Evolutionary conservation across 2,329 filamentous ascomycete genomes (phyloP).

Genomic region (Fusarium acutatum): DNA sequence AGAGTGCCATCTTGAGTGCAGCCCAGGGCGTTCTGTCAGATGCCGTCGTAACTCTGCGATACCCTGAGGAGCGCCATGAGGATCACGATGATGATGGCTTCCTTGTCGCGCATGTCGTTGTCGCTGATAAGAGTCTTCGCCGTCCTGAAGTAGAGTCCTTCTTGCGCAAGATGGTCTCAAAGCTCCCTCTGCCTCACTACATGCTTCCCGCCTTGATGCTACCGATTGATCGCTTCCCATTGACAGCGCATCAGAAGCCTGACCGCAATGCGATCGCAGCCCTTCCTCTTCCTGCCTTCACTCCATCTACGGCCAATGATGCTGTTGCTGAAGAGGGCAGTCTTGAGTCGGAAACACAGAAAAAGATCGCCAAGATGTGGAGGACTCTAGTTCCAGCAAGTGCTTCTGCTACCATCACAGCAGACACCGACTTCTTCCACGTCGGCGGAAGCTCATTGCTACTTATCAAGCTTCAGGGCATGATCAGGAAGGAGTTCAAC

Average conservation of each 20-base stretch:
- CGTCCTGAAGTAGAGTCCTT: neutral
- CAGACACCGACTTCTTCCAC: conserved; percentile 1
- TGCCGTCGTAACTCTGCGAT: neutral
- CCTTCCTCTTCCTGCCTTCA: neutral
- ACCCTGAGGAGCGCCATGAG: neutral
- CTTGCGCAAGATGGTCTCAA: neutral
- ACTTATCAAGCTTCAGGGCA: conserved; percentile 1
- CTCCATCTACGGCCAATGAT: rapidly evolving
- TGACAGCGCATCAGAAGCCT: neutral
- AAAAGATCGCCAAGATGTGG: neutral
- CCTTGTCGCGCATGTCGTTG: neutral
- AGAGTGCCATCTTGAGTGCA: neutral
- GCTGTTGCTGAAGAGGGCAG: neutral
- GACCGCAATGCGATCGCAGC: neutral
- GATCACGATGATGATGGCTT: neutral
- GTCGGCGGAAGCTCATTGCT: neutral
- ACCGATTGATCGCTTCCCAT: neutral
- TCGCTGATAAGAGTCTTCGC: neutral
- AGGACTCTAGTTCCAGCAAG: neutral
- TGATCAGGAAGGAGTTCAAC: conserved; percentile 37
- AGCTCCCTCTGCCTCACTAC: neutral
- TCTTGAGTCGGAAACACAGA: neutral
- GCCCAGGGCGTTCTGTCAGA: neutral
- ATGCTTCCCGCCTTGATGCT: neutral
- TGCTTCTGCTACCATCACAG: neutral